Evolutionary conservation across 257 asterid species (phyloP).

Genomic region (Galeopsis tetrahit): DNA sequence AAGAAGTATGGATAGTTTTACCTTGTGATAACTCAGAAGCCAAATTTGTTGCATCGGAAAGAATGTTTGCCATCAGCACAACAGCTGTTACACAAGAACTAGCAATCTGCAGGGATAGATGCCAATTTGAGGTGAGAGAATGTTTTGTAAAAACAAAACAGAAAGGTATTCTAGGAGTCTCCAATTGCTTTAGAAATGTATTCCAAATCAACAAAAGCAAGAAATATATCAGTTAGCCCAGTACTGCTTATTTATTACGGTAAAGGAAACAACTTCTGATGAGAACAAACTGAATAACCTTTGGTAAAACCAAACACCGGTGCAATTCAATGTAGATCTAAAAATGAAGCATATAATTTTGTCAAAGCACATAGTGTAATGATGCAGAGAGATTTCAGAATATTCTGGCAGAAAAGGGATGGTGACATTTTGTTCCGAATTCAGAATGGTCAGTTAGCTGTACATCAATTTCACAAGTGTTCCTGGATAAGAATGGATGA

Average conservation of each 20-base stretch:
- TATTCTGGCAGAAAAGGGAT: not conserved
- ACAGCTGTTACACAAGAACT: slow-evolving; percentile 83
- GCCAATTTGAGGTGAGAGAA: slow-evolving; percentile 19
- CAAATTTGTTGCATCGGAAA: slow-evolving; percentile 58
- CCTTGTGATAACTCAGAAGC: slow-evolving; percentile 68
- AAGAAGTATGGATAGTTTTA: slow-evolving; percentile 33
- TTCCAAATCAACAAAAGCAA: slow-evolving; percentile 4
- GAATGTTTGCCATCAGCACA: slow-evolving; percentile 76
- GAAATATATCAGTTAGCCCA: not conserved
- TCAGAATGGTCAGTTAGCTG: slow-evolving; percentile 3
- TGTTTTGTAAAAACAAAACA: not conserved
- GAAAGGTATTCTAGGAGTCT: slow-evolving; percentile 8
- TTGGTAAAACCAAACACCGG: not conserved
- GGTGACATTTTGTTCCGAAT: slow-evolving; percentile 7
- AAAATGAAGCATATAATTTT: slow-evolving; percentile 1
- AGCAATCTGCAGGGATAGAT: slow-evolving; percentile 59
- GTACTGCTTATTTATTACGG: not conserved
- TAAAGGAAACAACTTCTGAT: not conserved
- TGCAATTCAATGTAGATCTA: not conserved
- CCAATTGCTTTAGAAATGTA: not conserved
- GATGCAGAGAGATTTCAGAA: slow-evolving; percentile 1
- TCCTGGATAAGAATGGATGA: not conserved
- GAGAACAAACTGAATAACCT: slow-evolving; percentile 10
- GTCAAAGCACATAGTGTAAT: not conserved
- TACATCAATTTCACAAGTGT: not conserved